Percentiles rank a stretch among this genome's conserved stretches.
Conservation (phyloP, 2,329 filamentous ascomycete species). For the Ophiostoma ulmi region DNA sequence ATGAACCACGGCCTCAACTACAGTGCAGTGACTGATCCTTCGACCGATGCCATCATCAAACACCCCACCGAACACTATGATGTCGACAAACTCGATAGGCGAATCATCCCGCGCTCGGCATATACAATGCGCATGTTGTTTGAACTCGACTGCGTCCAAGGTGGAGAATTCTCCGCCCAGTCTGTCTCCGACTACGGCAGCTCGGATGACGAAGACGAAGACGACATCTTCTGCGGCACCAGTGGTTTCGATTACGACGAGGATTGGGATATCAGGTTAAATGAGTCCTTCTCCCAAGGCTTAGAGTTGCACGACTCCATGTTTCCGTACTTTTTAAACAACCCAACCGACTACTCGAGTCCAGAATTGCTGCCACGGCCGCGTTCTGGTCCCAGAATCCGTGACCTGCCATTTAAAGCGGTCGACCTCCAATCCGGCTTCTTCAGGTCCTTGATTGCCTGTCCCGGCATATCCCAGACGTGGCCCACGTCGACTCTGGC, state of each 20-base stretch:
- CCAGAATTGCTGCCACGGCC: neutral
- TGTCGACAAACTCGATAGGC: neutral
- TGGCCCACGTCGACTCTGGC: neutral
- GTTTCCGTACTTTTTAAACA: neutral
- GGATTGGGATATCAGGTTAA: too few relatives aligned
- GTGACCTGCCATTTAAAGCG: neutral
- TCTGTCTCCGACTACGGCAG: too few relatives aligned
- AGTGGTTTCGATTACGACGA: too few relatives aligned
- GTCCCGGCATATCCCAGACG: neutral
- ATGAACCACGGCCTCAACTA: slow-evolving; percentile 12
- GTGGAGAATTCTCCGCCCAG: neutral
- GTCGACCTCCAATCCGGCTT: neutral
- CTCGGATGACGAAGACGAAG: neutral
- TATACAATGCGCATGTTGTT: neutral
- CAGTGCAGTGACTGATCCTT: neutral
- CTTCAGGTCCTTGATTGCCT: neutral
- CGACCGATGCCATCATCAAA: neutral
- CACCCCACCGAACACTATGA: neutral
- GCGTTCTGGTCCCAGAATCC: neutral
- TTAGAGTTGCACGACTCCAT: neutral
- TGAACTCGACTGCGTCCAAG: neutral
- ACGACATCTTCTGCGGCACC: neutral
- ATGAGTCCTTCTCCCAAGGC: too few relatives aligned
- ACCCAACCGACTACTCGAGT: neutral
- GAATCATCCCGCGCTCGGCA: neutral